Evolutionary conservation across 495 filamentous ascomycete species (phyloP), one percentile per base, ranked within the genome.

Genomic region (Penicillium maclennaniae): DNA sequence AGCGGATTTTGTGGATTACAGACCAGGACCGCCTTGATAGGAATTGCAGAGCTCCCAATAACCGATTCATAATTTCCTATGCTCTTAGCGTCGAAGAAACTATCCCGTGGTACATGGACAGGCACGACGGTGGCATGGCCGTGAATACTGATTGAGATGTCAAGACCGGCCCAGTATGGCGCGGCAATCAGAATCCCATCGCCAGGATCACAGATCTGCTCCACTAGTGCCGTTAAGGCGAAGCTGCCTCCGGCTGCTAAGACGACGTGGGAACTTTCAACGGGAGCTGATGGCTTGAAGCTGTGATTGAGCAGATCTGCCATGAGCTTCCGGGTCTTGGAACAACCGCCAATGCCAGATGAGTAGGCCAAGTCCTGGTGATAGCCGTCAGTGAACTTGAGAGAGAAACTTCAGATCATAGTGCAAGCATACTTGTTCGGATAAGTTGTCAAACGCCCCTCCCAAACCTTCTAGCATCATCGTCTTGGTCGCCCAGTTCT

Each of bases 1-100:
- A 51, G 23, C 34, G 48, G 48, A 10, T 51, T 51, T 16, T 51
- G 48, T n/a, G 48, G 48, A 28, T 51, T 51, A 26, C 48, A 51
- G 34, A 51, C 39, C 3, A 51, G 25, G 40, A 51, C 15, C 39
- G 23, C 48, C 23, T 25, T 16, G 27, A 51, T 51, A 0, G 48
- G 48, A 36, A 25, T 28, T n/a, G 48, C 37, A 43, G 27, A 3
- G 25, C 43, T 42, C 7, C 14, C 25, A 20, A 45, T 45, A 12
- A 25, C 43, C 27, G 25, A 23, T 6, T 15, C 16, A 8, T 45
- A 45, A 26, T 45, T 21, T 16, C 17, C 12, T 26, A 45, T 31
- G 26, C 26, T 28, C 5, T 28, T 8, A 28, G 26, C 8, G 26
- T 8, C 26, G 26, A 28, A 28, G 26, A 28, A 28, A 28, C 8